Evolutionary conservation across 495 filamentous ascomycete species (phyloP).

Genomic region (Daldinia childiae): DNA sequence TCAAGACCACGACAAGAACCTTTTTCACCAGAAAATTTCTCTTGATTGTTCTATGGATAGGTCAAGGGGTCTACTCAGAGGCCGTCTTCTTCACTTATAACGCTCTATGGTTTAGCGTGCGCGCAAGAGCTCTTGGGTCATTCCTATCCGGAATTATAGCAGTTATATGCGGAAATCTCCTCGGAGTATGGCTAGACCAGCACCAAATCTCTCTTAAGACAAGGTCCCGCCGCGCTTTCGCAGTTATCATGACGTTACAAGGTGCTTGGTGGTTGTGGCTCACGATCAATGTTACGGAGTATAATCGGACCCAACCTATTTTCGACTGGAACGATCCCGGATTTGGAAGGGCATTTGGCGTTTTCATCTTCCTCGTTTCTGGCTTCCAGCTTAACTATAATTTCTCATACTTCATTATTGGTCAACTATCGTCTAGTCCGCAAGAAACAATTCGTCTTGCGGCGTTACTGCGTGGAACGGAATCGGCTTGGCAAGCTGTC

Average conservation of each 20-base stretch:
- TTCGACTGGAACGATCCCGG: slow-evolving; percentile 67
- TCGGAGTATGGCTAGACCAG: slow-evolving; percentile 66
- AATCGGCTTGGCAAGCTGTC: slow-evolving; percentile 70
- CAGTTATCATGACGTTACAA: slow-evolving; percentile 60
- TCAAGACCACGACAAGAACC: slow-evolving; percentile 60
- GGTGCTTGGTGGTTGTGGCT: slow-evolving; percentile 72
- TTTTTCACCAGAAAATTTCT: slow-evolving; percentile 64
- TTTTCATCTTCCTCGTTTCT: slow-evolving; percentile 66
- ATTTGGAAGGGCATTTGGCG: slow-evolving; percentile 66
- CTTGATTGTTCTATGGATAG: slow-evolving; percentile 67
- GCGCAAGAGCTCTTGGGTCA: slow-evolving; percentile 68
- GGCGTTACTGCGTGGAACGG: slow-evolving; percentile 67
- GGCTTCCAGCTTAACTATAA: slow-evolving; percentile 73
- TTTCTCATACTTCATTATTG: slow-evolving; percentile 70
- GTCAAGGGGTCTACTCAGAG: slow-evolving; percentile 68
- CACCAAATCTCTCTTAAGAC: slow-evolving; percentile 58
- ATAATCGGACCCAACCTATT: slow-evolving; percentile 57
- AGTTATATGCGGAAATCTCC: slow-evolving; percentile 64
- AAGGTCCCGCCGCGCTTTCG: slow-evolving; percentile 53
- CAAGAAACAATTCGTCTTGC: slow-evolving; percentile 69
- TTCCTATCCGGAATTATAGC: slow-evolving; percentile 69
- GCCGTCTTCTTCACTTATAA: slow-evolving; percentile 70
- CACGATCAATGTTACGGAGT: slow-evolving; percentile 64
- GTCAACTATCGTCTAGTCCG: slow-evolving; percentile 64
- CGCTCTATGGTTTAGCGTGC: slow-evolving; percentile 68